Base-by-base conservation (phyloP, 2,329 filamentous ascomycete genomes). In the Aspergillus latus region DNA sequence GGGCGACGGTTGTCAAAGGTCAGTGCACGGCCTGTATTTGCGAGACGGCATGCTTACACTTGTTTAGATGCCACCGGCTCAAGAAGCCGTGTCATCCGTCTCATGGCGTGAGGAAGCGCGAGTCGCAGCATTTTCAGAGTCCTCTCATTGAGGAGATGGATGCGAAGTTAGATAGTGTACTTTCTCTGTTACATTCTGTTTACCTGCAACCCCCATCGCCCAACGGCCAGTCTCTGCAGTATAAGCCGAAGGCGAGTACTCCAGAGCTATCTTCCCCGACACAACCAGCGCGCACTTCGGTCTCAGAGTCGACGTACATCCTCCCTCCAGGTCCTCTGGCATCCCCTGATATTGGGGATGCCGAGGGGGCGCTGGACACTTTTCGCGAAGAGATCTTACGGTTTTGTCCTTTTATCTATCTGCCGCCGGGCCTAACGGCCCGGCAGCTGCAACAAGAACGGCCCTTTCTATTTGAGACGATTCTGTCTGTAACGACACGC, bases 1-100 rank as follows among this genome's bases (percentile, higher is more conserved):
- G 1, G 52, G 52, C 3, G 44, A 44, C 4, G 39, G 34, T 2
- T 54, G 52, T 34, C 34, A 54, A 34, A 54, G 52, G 52, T 54
- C 7, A 21, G 51, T 47, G 13, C 15, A 36, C 8, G 5, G 21
- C n/a, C 5, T 11, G 13, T 13, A n/a, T 9, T 29, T 47, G n/a
- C 3, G n/a, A 8, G 44, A 52, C 21, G 2, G 4, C 28, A 32
- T 26, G 1, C 11, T 9, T 2, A 13, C n/a, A 13, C 13, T 8
- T 36, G 8, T 34, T 11, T 37, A 54, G 52, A 54, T 54, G 52
- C 44, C 28, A 48, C 28, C 52, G 52, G 9, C 52, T 54, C 3
- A 39, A 49, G 28, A 54, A 54, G 26, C 43, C 47, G 16, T 54
- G 52, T 16, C 8, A 30, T 15, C 43, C 52, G 6, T 48, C 52